These are phyloP conservation scores for Colletotrichum sp. DNA, from an alignment of 2,329 filamentous ascomycete genomes.

Conservation along the genomic window DNA sequence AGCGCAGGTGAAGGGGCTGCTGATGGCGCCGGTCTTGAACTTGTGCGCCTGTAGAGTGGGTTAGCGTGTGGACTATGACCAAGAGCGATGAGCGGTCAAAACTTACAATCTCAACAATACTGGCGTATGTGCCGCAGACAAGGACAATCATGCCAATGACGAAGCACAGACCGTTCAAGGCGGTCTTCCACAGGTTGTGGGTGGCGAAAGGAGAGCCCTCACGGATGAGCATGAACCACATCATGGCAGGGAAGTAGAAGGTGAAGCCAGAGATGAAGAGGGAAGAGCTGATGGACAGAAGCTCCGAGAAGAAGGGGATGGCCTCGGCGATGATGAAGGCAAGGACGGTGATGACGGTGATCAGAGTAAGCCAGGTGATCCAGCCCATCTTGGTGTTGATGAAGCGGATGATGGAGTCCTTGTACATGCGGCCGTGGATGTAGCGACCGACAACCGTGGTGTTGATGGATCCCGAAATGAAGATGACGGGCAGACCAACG, in stretches of 20 bases:
- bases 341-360: conserved; percentile 62
- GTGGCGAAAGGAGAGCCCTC: conserved; percentile 34
- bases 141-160: conserved; percentile 36
- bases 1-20: conserved; percentile 21
- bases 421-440: conserved; percentile 50
- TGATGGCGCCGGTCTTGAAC: conserved; percentile 19
- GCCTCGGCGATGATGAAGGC: conserved; percentile 76
- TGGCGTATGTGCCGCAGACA: conserved; percentile 37
- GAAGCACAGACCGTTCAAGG: conserved; percentile 31
- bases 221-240: conserved; percentile 46
- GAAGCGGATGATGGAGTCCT: conserved; percentile 46
- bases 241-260: conserved; percentile 47
- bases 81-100: not conserved
- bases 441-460: conserved; percentile 52
- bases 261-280: conserved; percentile 51
- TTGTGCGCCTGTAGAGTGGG: conserved; percentile 1
- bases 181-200: conserved; percentile 31
- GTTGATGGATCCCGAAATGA: conserved; percentile 77
- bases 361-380: conserved; percentile 64
- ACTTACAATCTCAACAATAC: conserved; percentile 23
- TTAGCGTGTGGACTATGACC: not conserved
- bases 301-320: conserved; percentile 74
- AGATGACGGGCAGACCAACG: conserved; percentile 73
- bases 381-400: conserved; percentile 55
- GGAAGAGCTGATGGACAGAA: conserved; percentile 61